A percentile compares a stretch with the other conserved stretches of the same genome.
phyloP scores from a whole-genome alignment of 1,284 basidiomycete genomes.

The Trichosporon sp. region DNA sequence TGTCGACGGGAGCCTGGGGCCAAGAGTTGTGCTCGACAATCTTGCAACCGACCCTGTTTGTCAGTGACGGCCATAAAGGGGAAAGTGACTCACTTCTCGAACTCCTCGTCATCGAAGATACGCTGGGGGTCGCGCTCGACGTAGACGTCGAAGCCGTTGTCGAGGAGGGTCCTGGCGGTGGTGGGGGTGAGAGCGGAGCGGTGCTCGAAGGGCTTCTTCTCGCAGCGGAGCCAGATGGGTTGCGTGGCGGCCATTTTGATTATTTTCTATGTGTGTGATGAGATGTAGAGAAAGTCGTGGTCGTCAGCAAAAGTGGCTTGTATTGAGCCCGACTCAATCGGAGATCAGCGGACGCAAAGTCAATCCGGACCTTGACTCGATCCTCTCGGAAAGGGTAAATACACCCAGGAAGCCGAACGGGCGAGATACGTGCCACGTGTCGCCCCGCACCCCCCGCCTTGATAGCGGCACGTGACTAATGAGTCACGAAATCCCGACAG shows the following conservation, averaged over 20 bases:
- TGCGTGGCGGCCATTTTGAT: constrained; percentile 51
- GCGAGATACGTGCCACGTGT: constrained; percentile 8
- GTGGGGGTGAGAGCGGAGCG: constrained; percentile 92
- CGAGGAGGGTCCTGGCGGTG: constrained; percentile 85
- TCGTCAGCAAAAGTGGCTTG: constrained; percentile 9
- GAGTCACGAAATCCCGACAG: constrained; percentile 10
- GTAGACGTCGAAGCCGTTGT: constrained; percentile 85
- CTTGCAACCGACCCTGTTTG: constrained; percentile 77
- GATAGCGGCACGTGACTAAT: constrained; percentile 6
- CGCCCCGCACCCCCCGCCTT: background rate
- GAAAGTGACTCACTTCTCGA: constrained; percentile 71
- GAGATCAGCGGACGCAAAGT: constrained; percentile 19
- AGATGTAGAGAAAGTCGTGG: background rate
- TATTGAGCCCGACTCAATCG: constrained; percentile 6
- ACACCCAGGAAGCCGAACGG: background rate
- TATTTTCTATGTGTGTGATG: constrained; percentile 28
- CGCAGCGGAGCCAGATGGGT: constrained; percentile 84
- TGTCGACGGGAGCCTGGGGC: constrained; percentile 69
- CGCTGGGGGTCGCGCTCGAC: constrained; percentile 94
- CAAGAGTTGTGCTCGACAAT: constrained; percentile 89
- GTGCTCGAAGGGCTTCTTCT: constrained; percentile 91
- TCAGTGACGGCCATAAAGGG: constrained; percentile 3
- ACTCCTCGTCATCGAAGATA: constrained; percentile 94
- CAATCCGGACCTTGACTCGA: constrained; percentile 9
- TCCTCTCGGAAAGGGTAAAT: background rate